phyloP scores from a whole-genome alignment of 2,329 filamentous ascomycete species.

The Onygenales sp. region DNA sequence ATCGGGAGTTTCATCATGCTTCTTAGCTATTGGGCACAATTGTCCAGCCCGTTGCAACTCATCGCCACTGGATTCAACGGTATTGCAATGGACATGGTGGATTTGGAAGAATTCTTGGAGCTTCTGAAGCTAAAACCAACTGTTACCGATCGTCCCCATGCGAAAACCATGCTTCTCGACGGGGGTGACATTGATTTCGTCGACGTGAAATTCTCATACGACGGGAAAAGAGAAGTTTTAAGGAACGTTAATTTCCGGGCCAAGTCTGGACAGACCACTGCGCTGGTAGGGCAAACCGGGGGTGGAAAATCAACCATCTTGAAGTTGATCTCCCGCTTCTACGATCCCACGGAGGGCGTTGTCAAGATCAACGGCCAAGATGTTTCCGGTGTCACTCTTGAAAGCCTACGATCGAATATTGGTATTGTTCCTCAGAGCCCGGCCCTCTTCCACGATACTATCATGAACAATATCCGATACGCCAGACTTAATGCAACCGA shows the following conservation, averaged over 20 bases:
- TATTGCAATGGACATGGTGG: conserved; percentile 47
- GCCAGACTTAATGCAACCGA: conserved; percentile 52
- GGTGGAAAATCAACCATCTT: conserved; percentile 49
- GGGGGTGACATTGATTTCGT: conserved; percentile 40
- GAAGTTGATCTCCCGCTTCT: conserved; percentile 47
- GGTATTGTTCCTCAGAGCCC: conserved; percentile 59
- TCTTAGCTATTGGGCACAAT: conserved; percentile 53
- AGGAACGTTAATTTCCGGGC: conserved; percentile 40
- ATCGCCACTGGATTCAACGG: conserved; percentile 42
- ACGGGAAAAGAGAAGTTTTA: conserved; percentile 38
- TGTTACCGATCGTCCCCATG: conserved; percentile 29
- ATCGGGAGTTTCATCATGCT: conserved; percentile 57
- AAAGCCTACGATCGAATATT: conserved; percentile 48
- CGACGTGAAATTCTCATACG: conserved; percentile 44
- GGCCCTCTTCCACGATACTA: conserved; percentile 53
- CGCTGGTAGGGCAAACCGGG: conserved; percentile 50
- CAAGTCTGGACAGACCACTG: conserved; percentile 41
- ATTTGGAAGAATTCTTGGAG: conserved; percentile 47
- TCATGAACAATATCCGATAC: conserved; percentile 58
- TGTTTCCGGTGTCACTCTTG: conserved; percentile 48
- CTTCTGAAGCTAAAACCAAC: conserved; percentile 40
- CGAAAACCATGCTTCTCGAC: conserved; percentile 30
- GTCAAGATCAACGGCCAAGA: conserved; percentile 47
- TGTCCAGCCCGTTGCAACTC: conserved; percentile 40
- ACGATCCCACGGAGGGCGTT: conserved; percentile 40